These are phyloP conservation scores for Claviceps cyperi DNA, from an alignment of 2,329 filamentous ascomycete species.

Conservation along the genomic window DNA sequence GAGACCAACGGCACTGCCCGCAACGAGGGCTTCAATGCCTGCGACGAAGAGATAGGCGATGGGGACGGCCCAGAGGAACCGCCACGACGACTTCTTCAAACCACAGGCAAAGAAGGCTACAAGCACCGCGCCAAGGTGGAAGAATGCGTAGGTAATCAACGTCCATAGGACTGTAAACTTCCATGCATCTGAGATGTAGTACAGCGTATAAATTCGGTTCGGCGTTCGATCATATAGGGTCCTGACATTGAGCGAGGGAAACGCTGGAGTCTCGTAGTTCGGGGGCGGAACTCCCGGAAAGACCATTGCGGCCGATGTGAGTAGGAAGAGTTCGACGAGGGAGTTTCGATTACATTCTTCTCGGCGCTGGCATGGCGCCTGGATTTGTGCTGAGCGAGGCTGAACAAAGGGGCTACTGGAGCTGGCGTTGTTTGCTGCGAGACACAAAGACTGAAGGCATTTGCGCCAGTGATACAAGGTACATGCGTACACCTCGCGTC, in stretches of 20 bases:
- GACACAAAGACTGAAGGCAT: background rate
- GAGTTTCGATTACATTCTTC: background rate
- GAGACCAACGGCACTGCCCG: constrained; percentile 67
- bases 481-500: too few relatives aligned
- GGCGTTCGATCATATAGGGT: constrained; percentile 27
- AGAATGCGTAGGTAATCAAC: constrained; percentile 58
- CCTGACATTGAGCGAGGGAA: constrained; percentile 73
- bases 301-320: constrained; percentile 3
- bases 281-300: constrained; percentile 21
- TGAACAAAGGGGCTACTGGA: background rate
- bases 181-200: constrained; percentile 65
- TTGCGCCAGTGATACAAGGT: too few relatives aligned
- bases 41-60: constrained; percentile 57
- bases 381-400: background rate
- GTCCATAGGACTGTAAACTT: constrained; percentile 83
- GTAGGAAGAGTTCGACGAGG: background rate
- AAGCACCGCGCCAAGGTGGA: constrained; percentile 57
- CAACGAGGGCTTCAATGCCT: constrained; percentile 61
- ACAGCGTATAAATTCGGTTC: constrained; percentile 44
- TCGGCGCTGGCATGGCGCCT: background rate
- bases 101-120: constrained; percentile 63
- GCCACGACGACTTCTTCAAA: constrained; percentile 40
- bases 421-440: background rate
- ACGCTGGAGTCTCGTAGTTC: constrained; percentile 52
- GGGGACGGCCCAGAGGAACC: constrained; percentile 57